These are phyloP conservation scores for Chlorella ohadii DNA, from an alignment of 139 green algal genomes.

Conservation along the genomic window DNA sequence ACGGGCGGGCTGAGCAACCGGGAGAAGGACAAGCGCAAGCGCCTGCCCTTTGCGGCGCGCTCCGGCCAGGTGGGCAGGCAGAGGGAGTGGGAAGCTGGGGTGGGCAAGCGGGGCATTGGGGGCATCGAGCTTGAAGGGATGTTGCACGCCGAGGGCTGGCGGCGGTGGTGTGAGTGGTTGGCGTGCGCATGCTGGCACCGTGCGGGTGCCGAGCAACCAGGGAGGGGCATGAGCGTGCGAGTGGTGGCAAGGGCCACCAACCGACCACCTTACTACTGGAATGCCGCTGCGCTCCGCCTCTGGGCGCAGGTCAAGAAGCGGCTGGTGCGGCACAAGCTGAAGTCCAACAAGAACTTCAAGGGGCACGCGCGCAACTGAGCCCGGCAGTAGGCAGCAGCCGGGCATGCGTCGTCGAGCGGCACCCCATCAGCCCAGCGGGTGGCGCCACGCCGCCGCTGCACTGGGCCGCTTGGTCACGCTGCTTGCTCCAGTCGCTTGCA, in stretches of 20 bases:
- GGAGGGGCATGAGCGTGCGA: too few relatives aligned
- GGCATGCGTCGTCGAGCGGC: background rate
- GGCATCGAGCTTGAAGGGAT: too few relatives aligned
- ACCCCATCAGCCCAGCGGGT: too few relatives aligned
- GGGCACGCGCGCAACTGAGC: constrained; percentile 52
- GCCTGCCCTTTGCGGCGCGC: constrained; percentile 86
- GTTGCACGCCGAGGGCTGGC: too few relatives aligned
- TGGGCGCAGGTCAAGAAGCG: constrained; percentile 30
- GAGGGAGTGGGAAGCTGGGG: background rate
- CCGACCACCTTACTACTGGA: too few relatives aligned
- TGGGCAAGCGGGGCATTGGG: background rate
- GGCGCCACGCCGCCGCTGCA: too few relatives aligned
- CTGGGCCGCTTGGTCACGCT: too few relatives aligned
- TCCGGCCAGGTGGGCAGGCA: constrained; percentile 65
- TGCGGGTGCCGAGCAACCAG: too few relatives aligned
- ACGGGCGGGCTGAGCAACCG: constrained; percentile 87
- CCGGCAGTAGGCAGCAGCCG: too few relatives aligned
- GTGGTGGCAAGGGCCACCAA: background rate
- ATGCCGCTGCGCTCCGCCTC: background rate
- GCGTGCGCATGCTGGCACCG: too few relatives aligned
- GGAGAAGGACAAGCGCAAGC: constrained; percentile 92
- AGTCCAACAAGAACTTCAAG: constrained; percentile 81
- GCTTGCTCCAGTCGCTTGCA: background rate
- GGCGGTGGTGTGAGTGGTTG: too few relatives aligned
- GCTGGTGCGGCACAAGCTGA: constrained; percentile 23